Conservation (phyloP, 495 filamentous ascomycete species). For the Penicillium longicatenatum region DNA sequence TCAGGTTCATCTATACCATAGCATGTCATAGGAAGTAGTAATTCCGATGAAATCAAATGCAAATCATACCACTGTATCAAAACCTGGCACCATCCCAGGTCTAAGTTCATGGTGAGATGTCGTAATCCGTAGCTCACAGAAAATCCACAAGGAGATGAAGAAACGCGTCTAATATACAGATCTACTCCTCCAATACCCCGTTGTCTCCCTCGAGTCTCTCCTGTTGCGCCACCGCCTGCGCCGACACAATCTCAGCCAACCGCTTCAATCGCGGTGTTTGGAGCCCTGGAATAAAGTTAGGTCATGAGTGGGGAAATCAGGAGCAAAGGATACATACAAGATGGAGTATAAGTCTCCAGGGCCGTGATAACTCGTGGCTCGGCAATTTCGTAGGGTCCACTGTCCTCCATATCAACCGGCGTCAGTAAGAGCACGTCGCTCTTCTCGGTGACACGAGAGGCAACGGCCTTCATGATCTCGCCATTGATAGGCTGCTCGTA, state of each 20-base stretch:
- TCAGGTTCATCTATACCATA: too few relatives aligned
- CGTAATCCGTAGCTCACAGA: conserved; percentile 37
- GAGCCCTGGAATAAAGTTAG: conserved; percentile 59
- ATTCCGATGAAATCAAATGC: not conserved
- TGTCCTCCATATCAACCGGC: conserved; percentile 98
- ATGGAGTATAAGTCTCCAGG: conserved; percentile 95
- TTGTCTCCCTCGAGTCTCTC: conserved; percentile 71
- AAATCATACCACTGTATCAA: conserved; percentile 32
- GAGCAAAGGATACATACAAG: conserved; percentile 61
- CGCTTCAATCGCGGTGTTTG: conserved; percentile 94
- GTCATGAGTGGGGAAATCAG: not conserved
- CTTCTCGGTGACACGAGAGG: conserved; percentile 96
- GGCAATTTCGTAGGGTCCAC: conserved; percentile 98
- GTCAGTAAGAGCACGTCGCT: conserved; percentile 90
- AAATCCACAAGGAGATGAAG: conserved; percentile 20
- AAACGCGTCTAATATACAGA: conserved; percentile 35
- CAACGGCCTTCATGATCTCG: conserved; percentile 99
- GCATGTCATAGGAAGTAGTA: too few relatives aligned
- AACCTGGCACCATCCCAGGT: conserved; percentile 19
- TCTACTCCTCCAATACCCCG: conserved; percentile 35
- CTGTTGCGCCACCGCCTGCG: conserved; percentile 91
- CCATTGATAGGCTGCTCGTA: conserved; percentile 99
- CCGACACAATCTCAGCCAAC: conserved; percentile 94
- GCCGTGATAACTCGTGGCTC: conserved; percentile 95
- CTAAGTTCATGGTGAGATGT: conserved; percentile 25